These are phyloP conservation scores for Coemansia sp. DNA, from an alignment of 371 early-diverging fungal species.

Conservation along the genomic window DNA sequence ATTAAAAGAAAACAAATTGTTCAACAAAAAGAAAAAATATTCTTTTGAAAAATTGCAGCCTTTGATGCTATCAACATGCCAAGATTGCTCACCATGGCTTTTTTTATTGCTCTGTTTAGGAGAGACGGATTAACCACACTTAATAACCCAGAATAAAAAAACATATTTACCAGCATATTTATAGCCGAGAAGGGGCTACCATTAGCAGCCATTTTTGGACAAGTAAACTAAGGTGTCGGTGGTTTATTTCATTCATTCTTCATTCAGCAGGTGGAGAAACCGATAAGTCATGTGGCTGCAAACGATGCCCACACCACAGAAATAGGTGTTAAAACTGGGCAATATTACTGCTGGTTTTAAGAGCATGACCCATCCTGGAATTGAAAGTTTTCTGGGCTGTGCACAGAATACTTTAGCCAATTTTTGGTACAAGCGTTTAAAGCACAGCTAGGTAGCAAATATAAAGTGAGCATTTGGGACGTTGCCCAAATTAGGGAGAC, in stretches of 20 bases:
- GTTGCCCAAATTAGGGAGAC: background rate
- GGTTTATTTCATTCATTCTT: background rate
- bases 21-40: background rate
- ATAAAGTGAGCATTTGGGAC: background rate
- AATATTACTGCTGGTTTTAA: background rate
- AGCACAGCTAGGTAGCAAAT: background rate
- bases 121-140: background rate
- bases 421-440: background rate
- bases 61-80: background rate
- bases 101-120: background rate
- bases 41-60: background rate
- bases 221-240: conserved; percentile 3
- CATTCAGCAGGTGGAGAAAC: background rate
- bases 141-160: background rate
- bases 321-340: background rate
- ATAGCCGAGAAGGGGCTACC: background rate
- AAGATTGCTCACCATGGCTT: no score
- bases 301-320: background rate
- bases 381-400: background rate
- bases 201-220: background rate
- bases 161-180: conserved; percentile 14
- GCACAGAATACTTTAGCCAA: background rate
- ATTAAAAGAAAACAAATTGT: background rate
- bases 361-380: conserved; percentile 27
- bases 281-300: background rate